Base-by-base conservation (phyloP, 331 rosid genomes). In the Phaseolus coccineus region DNA sequence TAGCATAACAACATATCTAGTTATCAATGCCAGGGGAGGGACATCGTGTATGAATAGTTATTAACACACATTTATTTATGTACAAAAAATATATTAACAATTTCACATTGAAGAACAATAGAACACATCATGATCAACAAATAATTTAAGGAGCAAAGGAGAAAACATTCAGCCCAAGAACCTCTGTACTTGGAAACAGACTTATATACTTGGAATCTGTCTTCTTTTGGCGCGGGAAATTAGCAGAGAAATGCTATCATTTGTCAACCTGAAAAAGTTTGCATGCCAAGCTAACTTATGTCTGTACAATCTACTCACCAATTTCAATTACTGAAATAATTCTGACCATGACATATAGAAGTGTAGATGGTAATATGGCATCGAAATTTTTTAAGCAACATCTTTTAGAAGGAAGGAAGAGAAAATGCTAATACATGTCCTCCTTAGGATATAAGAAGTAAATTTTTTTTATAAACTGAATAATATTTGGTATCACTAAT, bases 201-300 rank as follows among this genome's bases (percentile, higher is more conserved):
- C 78, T 69, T 40, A 51, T 35, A 63, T 37, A 35, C 65, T 72
- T 78, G 71, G 85, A 84, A 58, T 77, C 67, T n/a, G 48, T 71
- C 87, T 66, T 79, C 71, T 11, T 19, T 73, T 64, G 58, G 73
- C 73, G 56, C 75, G 3, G 30, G 42, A 79, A 50, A 69, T 71
- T 25, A 56, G 83, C 48, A 39, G 86, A 64, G 37, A 37, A 53
- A 62, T 13, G 48, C 62, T 66, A 35, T 84, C 88, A 87, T 61
- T 81, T 81, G 37, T 65, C 63, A 71, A 76, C 87, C 87, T 84
- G 85, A 76, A 84, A 42, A 80, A 37, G 64, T 55, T 70, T 48
- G 12, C 66, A 69, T 31, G 77, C 78, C 24, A 74, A 81, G 64
- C 74, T 47, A 78, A 79, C 57, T 64, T 62, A 31, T 52, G 13